A percentile compares a stretch with the other conserved stretches of the same genome.
These are phyloP conservation scores for Durio zibethinus DNA, from an alignment of 345 rosid genomes.

Conservation along the genomic window DNA sequence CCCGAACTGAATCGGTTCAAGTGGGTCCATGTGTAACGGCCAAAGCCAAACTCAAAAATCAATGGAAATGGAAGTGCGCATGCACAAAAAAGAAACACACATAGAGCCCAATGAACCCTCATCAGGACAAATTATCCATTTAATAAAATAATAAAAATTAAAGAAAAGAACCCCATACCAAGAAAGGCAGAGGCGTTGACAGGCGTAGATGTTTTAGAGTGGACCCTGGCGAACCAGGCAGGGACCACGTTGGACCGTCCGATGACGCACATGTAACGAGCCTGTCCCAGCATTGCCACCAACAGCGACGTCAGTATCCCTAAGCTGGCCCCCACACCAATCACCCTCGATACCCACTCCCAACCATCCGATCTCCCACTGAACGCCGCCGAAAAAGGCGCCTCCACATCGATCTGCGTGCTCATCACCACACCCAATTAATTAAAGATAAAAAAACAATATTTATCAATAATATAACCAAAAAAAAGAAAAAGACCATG, in stretches of 20 bases:
- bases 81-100: neutral
- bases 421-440: constrained; percentile 18
- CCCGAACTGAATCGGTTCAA: constrained; percentile 24
- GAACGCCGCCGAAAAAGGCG: constrained; percentile 81
- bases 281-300: constrained; percentile 96
- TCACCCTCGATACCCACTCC: constrained; percentile 80
- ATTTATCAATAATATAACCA: neutral
- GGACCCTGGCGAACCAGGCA: constrained; percentile 82
- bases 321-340: constrained; percentile 91
- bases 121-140: neutral
- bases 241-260: constrained; percentile 94
- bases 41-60: neutral
- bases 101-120: constrained; percentile 8
- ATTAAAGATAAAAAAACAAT: too few relatives aligned
- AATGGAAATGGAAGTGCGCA: too few relatives aligned
- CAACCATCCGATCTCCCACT: constrained; percentile 51
- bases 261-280: constrained; percentile 97
- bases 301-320: constrained; percentile 90
- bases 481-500: constrained; percentile 26
- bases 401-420: constrained; percentile 73
- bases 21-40: constrained; percentile 21
- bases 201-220: constrained; percentile 73
- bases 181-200: constrained; percentile 94
- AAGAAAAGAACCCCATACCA: constrained; percentile 44
- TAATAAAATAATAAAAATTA: too few relatives aligned